These are phyloP conservation scores for Starmerella vitae DNA, from an alignment of 805 yeast species.

Conservation along the genomic window DNA sequence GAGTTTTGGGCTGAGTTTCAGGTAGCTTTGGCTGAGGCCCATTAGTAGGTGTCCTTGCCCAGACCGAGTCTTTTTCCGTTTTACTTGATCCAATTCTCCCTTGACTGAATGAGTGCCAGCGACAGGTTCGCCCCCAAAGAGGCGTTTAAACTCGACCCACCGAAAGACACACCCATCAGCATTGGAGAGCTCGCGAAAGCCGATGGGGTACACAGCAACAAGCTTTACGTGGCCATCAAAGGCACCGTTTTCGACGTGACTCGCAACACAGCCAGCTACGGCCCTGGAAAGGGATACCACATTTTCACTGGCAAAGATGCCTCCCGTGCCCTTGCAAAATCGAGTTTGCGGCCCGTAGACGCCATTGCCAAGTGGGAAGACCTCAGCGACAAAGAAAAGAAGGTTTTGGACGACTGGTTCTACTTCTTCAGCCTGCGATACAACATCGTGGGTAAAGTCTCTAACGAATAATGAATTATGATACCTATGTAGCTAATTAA, in stretches of 20 bases:
- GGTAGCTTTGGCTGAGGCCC: constrained; percentile 16
- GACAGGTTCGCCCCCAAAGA: constrained; percentile 41
- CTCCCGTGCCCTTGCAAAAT: constrained; percentile 60
- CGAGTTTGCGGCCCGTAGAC: constrained; percentile 44
- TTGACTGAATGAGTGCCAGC: constrained; percentile 14
- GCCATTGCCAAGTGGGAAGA: constrained; percentile 29
- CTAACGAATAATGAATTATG: background rate
- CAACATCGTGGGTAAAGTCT: constrained; percentile 32
- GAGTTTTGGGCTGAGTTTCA: constrained; percentile 14
- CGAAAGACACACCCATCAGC: constrained; percentile 35
- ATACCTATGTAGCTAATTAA: no score
- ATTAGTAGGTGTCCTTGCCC: background rate
- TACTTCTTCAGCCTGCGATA: constrained; percentile 45
- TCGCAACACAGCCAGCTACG: constrained; percentile 50
- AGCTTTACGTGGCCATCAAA: constrained; percentile 59
- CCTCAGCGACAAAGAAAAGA: constrained; percentile 45
- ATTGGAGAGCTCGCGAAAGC: constrained; percentile 32
- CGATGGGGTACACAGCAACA: constrained; percentile 33
- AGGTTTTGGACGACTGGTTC: constrained; percentile 62
- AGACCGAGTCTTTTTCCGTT: background rate
- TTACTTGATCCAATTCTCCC: background rate
- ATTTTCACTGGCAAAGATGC: constrained; percentile 66
- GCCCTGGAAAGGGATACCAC: constrained; percentile 62
- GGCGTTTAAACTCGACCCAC: constrained; percentile 40
- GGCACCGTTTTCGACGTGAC: constrained; percentile 73